Evolutionary conservation across 768 basidiomycete species (phyloP).

Genomic region (Tephrocybe sp.): DNA sequence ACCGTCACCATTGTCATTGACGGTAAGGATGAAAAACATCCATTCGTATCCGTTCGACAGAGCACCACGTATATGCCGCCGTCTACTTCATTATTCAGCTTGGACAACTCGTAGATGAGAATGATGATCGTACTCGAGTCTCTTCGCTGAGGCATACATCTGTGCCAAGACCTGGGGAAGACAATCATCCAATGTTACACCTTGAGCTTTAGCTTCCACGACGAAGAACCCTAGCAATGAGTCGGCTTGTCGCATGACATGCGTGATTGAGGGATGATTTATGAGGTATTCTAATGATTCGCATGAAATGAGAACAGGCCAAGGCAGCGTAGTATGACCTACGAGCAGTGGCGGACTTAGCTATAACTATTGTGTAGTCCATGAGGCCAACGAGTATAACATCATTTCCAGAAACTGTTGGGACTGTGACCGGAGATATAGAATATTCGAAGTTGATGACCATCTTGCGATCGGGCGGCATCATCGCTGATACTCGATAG

Average conservation of each 20-base stretch:
- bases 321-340: constrained; percentile 10
- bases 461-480: constrained; percentile 15
- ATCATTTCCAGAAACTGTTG: constrained; percentile 6
- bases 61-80: constrained; percentile 18
- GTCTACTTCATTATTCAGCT: constrained; percentile 12
- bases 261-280: constrained; percentile 9
- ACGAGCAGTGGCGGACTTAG: constrained; percentile 3
- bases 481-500: constrained; percentile 23
- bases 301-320: constrained; percentile 7
- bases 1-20: constrained; percentile 20
- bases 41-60: constrained; percentile 22
- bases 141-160: constrained; percentile 18
- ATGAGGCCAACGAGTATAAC: neutral
- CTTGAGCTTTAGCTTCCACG: constrained; percentile 18
- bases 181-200: constrained; percentile 11
- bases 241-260: constrained; percentile 12
- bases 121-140: constrained; percentile 13
- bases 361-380: constrained; percentile 4
- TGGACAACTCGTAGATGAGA: neutral
- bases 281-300: constrained; percentile 13
- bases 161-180: constrained; percentile 15
- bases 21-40: constrained; percentile 20
- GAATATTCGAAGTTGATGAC: constrained; percentile 17
- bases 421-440: constrained; percentile 17
- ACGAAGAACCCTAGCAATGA: constrained; percentile 16